Evolutionary conservation across 1,284 basidiomycete genomes (phyloP).

Genomic region (Leccinum angustisporum): DNA sequence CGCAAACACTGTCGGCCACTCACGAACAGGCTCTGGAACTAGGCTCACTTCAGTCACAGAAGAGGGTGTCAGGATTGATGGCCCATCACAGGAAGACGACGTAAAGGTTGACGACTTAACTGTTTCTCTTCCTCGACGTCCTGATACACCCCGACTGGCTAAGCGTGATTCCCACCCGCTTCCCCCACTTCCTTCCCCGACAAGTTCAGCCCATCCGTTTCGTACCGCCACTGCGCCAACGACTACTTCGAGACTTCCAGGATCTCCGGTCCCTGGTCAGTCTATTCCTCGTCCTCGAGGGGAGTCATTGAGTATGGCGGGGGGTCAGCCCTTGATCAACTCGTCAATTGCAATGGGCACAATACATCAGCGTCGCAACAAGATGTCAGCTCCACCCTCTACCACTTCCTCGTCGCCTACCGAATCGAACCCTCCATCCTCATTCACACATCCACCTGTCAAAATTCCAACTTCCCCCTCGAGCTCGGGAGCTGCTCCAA

Average conservation of each 20-base stretch:
- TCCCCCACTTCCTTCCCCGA: slow-evolving; percentile 61
- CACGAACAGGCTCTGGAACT: slow-evolving; percentile 54
- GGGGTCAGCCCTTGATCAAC: slow-evolving; percentile 50
- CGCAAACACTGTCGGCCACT: slow-evolving; percentile 52
- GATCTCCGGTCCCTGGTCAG: slow-evolving; percentile 44
- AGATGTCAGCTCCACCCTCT: slow-evolving; percentile 56
- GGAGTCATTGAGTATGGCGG: slow-evolving; percentile 30
- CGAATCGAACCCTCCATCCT: slow-evolving; percentile 51
- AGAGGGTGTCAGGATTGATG: slow-evolving; percentile 46
- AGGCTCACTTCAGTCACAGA: slow-evolving; percentile 62
- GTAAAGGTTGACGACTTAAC: slow-evolving; percentile 27
- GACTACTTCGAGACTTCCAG: slow-evolving; percentile 38
- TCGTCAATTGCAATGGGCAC: slow-evolving; percentile 60
- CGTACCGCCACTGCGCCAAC: slow-evolving; percentile 33
- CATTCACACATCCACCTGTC: slow-evolving; percentile 40
- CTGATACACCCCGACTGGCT: slow-evolving; percentile 39
- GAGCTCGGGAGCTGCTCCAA: slow-evolving; percentile 33
- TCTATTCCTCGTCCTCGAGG: slow-evolving; percentile 49
- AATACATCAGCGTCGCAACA: slow-evolving; percentile 66
- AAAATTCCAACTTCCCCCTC: slow-evolving; percentile 45
- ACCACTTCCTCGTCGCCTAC: slow-evolving; percentile 55
- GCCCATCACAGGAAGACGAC: slow-evolving; percentile 27
- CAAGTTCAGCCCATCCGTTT: slow-evolving; percentile 27
- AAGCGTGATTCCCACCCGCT: slow-evolving; percentile 62
- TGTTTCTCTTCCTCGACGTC: slow-evolving; percentile 28